Conservation (phyloP, 345 rosid genomes). For the Camelina hispida region DNA sequence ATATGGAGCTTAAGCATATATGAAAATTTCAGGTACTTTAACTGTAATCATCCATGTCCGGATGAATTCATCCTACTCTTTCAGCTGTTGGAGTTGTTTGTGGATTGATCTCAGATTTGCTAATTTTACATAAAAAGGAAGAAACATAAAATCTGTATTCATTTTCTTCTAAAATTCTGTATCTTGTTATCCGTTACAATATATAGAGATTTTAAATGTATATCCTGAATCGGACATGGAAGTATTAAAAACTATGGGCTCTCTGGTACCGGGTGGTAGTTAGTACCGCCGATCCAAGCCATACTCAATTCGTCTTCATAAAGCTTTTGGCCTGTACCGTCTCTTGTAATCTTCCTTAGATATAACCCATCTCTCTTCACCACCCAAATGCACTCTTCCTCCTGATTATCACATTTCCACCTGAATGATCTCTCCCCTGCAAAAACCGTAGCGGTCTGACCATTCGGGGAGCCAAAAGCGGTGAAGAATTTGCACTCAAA, state of each 20-base stretch:
- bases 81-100: conserved; percentile 25
- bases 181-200: conserved; percentile 6
- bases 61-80: conserved; percentile 1
- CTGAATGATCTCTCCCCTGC: conserved; percentile 41
- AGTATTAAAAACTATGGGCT: conserved; percentile 13
- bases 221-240: neutral
- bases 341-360: conserved; percentile 37
- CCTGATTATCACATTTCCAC: conserved; percentile 41
- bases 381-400: conserved; percentile 45
- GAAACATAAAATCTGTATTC: conserved; percentile 1
- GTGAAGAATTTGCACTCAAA: conserved; percentile 40
- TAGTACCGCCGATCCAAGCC: conserved; percentile 42
- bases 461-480: conserved; percentile 36
- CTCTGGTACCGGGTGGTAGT: conserved; percentile 30
- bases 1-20: conserved; percentile 74
- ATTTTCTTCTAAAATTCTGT: neutral
- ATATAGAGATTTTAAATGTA: neutral
- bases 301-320: conserved; percentile 20
- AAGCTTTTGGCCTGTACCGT: conserved; percentile 21
- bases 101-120: conserved; percentile 21
- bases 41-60: conserved; percentile 12
- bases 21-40: conserved; percentile 14
- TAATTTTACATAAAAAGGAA: conserved; percentile 23
- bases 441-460: conserved; percentile 37
- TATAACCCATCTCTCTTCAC: conserved; percentile 38